These are phyloP conservation scores for Polyporus tsugae DNA, from an alignment of 1,284 basidiomycete species.

Conservation along the genomic window DNA sequence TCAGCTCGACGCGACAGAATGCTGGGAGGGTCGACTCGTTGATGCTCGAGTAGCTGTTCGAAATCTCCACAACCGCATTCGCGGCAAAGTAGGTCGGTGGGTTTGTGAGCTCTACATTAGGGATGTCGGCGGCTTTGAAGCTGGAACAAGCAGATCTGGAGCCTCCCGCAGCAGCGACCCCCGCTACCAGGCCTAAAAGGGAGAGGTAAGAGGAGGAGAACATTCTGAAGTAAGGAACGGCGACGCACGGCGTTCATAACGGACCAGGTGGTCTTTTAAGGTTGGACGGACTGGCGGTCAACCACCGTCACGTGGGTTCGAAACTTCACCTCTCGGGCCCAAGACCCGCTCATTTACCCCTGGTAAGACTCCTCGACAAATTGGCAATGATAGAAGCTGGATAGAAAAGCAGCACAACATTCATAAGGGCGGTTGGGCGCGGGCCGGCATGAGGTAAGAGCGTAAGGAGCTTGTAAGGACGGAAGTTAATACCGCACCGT, in stretches of 20 bases:
- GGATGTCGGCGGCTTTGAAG: slow-evolving; percentile 18
- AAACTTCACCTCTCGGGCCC: not conserved
- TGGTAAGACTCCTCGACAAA: not conserved
- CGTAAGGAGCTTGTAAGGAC: not conserved
- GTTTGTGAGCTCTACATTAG: slow-evolving; percentile 19
- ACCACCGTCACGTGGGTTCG: not conserved
- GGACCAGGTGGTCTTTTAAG: slow-evolving; percentile 16
- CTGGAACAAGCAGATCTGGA: slow-evolving; percentile 15
- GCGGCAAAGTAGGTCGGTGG: slow-evolving; percentile 27
- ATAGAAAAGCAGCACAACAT: not conserved
- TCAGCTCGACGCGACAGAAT: slow-evolving; percentile 35
- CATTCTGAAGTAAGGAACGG: slow-evolving; percentile 6
- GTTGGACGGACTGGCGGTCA: not conserved
- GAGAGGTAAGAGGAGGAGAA: slow-evolving; percentile 9
- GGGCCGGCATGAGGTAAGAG: slow-evolving; percentile 1
- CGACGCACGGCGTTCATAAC: slow-evolving; percentile 7
- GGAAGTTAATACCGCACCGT: not conserved
- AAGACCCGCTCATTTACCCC: not conserved
- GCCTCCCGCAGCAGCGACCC: slow-evolving; percentile 9
- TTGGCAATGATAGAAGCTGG: not conserved
- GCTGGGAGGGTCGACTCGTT: slow-evolving; percentile 30
- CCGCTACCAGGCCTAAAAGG: slow-evolving; percentile 16
- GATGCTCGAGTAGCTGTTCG: slow-evolving; percentile 36
- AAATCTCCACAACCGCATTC: slow-evolving; percentile 31
- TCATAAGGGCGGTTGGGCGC: not conserved